phyloP scores from a whole-genome alignment of 208 protist species.

The Trypanosoma brucei region DNA sequence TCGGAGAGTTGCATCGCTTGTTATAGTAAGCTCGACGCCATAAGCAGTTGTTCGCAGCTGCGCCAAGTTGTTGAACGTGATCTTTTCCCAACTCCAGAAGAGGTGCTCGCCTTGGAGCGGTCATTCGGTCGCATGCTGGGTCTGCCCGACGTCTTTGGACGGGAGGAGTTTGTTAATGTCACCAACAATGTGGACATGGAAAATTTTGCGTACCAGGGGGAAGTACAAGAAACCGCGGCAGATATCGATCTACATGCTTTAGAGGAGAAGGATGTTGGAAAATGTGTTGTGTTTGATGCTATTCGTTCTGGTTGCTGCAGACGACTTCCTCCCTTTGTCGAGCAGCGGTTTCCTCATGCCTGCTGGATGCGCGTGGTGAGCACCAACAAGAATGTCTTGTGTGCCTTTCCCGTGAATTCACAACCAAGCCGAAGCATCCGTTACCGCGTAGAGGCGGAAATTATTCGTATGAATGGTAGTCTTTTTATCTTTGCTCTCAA shows the following conservation, averaged over 20 bases:
- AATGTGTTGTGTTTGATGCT: conserved; percentile 63
- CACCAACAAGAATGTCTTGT: conserved; percentile 49
- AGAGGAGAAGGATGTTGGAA: conserved; percentile 30
- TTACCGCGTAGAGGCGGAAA: conserved; percentile 80
- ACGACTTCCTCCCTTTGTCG: conserved; percentile 34
- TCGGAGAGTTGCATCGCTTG: conserved; percentile 67
- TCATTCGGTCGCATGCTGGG: conserved; percentile 80
- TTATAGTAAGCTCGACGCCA: conserved; percentile 42
- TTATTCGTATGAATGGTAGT: conserved; percentile 36
- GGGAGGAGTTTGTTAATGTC: conserved; percentile 32
- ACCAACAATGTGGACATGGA: not conserved
- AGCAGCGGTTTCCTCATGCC: conserved; percentile 43
- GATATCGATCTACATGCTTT: conserved; percentile 18
- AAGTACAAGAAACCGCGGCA: not conserved
- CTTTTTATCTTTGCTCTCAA: conserved; percentile 67
- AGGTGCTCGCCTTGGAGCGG: conserved; percentile 77
- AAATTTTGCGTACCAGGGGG: not conserved
- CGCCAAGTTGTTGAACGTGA: conserved; percentile 45
- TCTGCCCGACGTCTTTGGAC: conserved; percentile 67
- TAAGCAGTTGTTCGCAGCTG: conserved; percentile 41
- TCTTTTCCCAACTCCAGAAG: conserved; percentile 66
- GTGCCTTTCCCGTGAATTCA: conserved; percentile 47
- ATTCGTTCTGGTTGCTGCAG: conserved; percentile 28
- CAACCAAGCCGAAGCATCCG: conserved; percentile 61
- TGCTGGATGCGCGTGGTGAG: conserved; percentile 61